phyloP scores from a whole-genome alignment of 352 stramenopile genomes.

The Phytophthora podocarpi region DNA sequence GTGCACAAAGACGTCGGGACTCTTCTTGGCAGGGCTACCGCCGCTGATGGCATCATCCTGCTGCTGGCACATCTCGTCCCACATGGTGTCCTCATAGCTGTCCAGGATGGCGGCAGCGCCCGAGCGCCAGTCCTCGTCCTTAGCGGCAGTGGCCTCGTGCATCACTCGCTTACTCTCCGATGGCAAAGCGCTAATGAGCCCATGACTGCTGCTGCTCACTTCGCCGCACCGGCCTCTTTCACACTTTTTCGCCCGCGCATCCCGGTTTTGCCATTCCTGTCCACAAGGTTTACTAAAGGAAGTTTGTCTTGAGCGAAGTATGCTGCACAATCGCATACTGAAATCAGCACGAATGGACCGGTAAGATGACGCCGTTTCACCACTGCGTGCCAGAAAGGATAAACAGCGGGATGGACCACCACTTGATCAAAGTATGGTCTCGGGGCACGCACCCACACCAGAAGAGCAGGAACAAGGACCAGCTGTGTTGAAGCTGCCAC shows the following conservation, averaged over 20 bases:
- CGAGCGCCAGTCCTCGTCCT: slow-evolving; percentile 22
- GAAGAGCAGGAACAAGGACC: not conserved
- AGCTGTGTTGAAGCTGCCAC: slow-evolving; percentile 22
- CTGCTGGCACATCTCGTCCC: slow-evolving; percentile 26
- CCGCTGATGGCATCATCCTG: slow-evolving; percentile 19
- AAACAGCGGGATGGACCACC: slow-evolving; percentile 14
- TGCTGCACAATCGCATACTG: slow-evolving; percentile 19
- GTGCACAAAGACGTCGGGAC: slow-evolving; percentile 15
- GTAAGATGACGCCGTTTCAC: slow-evolving; percentile 2
- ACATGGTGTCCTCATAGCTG: slow-evolving; percentile 24
- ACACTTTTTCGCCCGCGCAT: too few species aligned
- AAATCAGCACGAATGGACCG: not conserved
- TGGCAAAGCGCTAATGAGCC: slow-evolving; percentile 21
- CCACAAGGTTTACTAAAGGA: slow-evolving; percentile 16
- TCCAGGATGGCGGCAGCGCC: slow-evolving; percentile 19
- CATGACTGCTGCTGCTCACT: slow-evolving; percentile 25
- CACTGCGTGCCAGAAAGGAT: not conserved
- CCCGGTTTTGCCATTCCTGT: not conserved
- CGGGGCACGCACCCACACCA: too few species aligned
- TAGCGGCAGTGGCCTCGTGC: slow-evolving; percentile 6
- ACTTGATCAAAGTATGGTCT: not conserved
- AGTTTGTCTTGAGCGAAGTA: slow-evolving; percentile 12
- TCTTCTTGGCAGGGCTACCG: slow-evolving; percentile 20
- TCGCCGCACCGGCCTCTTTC: not conserved
- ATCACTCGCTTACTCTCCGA: slow-evolving; percentile 3